Evolutionary conservation across 768 basidiomycete genomes (phyloP).

Genomic region (Glaciozyma martinii): DNA sequence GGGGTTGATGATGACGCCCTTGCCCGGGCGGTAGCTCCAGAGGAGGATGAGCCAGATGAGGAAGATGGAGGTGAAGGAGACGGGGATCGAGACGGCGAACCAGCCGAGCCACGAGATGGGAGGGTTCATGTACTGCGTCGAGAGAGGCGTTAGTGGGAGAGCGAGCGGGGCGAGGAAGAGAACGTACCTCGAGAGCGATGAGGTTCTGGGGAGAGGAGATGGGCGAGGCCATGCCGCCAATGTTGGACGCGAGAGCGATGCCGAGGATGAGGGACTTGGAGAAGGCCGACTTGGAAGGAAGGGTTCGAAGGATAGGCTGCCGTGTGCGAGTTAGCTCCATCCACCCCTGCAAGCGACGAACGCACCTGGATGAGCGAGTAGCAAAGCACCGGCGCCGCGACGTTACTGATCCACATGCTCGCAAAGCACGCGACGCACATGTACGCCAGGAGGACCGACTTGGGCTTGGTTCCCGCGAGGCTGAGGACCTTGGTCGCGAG

Average conservation of each 20-base stretch:
- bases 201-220: constrained; percentile 98
- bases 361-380: constrained; percentile 86
- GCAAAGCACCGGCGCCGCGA: constrained; percentile 93
- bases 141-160: not conserved
- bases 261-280: constrained; percentile 86
- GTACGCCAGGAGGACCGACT: constrained; percentile 77
- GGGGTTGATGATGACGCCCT: constrained; percentile 69
- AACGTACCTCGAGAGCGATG: constrained; percentile 54
- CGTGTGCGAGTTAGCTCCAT: not conserved
- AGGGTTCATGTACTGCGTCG: constrained; percentile 61
- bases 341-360: constrained; percentile 23
- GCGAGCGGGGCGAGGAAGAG: not conserved
- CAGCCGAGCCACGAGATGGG: constrained; percentile 79
- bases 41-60: constrained; percentile 88
- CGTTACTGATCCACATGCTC: constrained; percentile 99
- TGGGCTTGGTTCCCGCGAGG: constrained; percentile 79
- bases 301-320: constrained; percentile 84
- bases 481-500: constrained; percentile 82
- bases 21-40: constrained; percentile 63
- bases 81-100: constrained; percentile 90
- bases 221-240: constrained; percentile 92
- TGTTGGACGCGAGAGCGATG: constrained; percentile 95
- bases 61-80: constrained; percentile 72
- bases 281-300: constrained; percentile 77
- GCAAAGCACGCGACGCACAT: constrained; percentile 97